phyloP scores from a whole-genome alignment of 2,329 filamentous ascomycete species.

The Colletotrichum phormii region DNA sequence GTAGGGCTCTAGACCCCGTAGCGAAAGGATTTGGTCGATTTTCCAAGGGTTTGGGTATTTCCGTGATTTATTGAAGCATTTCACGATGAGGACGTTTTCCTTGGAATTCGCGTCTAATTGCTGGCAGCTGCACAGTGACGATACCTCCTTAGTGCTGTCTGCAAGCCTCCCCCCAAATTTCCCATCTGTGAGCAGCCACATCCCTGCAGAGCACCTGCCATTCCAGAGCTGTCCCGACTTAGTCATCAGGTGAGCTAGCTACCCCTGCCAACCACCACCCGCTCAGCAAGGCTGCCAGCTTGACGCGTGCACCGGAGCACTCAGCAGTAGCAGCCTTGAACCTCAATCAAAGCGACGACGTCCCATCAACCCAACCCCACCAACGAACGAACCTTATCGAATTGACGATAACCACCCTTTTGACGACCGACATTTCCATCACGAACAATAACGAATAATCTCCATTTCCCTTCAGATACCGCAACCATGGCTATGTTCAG shows the following conservation, averaged over 20 bases:
- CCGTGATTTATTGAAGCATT: slow-evolving; percentile 4
- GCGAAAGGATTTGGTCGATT: neutral
- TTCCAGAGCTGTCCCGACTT: slow-evolving; percentile 44
- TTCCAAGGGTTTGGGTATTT: neutral
- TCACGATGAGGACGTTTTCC: neutral
- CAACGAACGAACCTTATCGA: slow-evolving; percentile 35
- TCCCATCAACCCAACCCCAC: slow-evolving; percentile 15
- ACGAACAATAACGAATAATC: neutral
- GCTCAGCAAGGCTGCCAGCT: slow-evolving; percentile 63
- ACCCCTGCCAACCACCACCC: slow-evolving; percentile 42
- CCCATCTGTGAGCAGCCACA: slow-evolving; percentile 24
- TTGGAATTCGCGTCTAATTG: neutral
- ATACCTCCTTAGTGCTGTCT: neutral
- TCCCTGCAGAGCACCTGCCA: slow-evolving; percentile 25
- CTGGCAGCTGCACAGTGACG: slow-evolving; percentile 31
- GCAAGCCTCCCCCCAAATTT: slow-evolving; percentile 12
- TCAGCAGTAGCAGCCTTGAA: slow-evolving; percentile 38
- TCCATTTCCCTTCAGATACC: slow-evolving; percentile 20
- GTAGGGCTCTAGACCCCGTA: slow-evolving; percentile 3
- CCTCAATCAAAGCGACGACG: slow-evolving; percentile 26
- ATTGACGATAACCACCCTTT: slow-evolving; percentile 7
- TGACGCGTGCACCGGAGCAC: slow-evolving; percentile 51
- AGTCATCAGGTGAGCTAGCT: slow-evolving; percentile 53
- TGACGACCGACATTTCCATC: neutral
- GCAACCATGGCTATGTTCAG: slow-evolving; percentile 74